Percentiles rank a stretch among this genome's conserved stretches.
Conservation (phyloP, 495 filamentous ascomycete genomes). For the Lentithecium fluviatile region DNA sequence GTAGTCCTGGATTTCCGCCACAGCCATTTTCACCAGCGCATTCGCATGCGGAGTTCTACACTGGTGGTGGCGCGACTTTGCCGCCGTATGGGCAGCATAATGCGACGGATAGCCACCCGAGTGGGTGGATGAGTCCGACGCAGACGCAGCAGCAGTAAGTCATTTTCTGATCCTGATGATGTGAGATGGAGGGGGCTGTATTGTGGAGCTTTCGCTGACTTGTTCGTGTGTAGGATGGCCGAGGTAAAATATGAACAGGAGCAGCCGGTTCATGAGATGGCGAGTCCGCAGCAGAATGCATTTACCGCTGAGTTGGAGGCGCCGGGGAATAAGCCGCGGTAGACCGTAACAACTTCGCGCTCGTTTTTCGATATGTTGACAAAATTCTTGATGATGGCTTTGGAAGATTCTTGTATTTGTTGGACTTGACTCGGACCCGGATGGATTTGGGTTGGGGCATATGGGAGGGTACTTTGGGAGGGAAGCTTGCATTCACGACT, state of each 20-base stretch:
- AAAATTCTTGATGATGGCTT: no score
- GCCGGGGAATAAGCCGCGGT: constrained; percentile 10
- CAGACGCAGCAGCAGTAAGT: neutral
- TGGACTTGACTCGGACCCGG: no score
- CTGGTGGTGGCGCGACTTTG: neutral
- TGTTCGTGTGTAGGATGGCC: constrained; percentile 9
- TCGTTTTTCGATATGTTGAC: no score
- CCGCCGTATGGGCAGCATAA: constrained; percentile 11
- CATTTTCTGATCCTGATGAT: neutral
- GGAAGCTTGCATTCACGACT: no score
- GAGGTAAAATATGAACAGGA: constrained; percentile 2
- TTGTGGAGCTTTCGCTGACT: neutral
- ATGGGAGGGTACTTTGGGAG: no score
- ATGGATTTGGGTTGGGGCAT: no score
- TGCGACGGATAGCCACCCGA: constrained; percentile 9
- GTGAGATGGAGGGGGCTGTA: neutral
- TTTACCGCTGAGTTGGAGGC: constrained; percentile 25
- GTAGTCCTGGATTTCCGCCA: neutral
- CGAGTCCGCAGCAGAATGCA: neutral
- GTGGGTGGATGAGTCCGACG: constrained; percentile 22
- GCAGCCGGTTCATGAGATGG: constrained; percentile 2
- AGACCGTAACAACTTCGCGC: neutral
- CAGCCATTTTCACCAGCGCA: constrained; percentile 2
- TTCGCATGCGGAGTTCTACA: constrained; percentile 13
- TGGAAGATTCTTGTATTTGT: no score